A percentile compares a stretch with the other conserved stretches of the same genome.
phyloP scores from a whole-genome alignment of 225 moss, liverwort and hornwort species.

The Bryoerythrophyllum caledonicum region DNA sequence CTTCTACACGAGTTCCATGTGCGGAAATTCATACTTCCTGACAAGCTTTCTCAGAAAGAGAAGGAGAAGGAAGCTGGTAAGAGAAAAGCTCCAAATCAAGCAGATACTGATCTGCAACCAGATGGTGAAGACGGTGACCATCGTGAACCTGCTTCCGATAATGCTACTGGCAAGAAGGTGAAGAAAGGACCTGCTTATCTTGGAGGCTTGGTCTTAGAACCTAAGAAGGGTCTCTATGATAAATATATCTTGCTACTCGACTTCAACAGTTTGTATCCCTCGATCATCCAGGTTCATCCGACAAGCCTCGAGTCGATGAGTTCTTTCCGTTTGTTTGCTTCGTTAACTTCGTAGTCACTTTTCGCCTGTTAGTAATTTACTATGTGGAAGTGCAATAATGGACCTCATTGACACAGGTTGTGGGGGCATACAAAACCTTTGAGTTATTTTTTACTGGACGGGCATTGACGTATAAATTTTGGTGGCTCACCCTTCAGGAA shows the following conservation, averaged over 20 bases:
- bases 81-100: conserved; percentile 55
- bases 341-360: conserved; percentile 10
- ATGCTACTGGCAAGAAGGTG: conserved; percentile 60
- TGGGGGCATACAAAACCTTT: background rate
- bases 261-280: conserved; percentile 98
- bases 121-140: conserved; percentile 52
- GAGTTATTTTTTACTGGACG: background rate
- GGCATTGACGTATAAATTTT: conserved; percentile 8
- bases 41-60: conserved; percentile 85
- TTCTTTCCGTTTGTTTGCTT: conserved; percentile 3
- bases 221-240: conserved; percentile 97
- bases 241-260: conserved; percentile 88
- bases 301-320: background rate
- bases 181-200: conserved; percentile 94
- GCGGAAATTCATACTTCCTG: conserved; percentile 93
- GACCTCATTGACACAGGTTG: background rate
- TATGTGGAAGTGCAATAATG: background rate
- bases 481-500: conserved; percentile 60
- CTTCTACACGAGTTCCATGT: conserved; percentile 90
- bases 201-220: conserved; percentile 95
- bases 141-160: conserved; percentile 38
- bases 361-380: background rate
- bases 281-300: conserved; percentile 88
- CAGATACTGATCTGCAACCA: conserved; percentile 34
- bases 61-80: conserved; percentile 78